Conservation (phyloP, 495 filamentous ascomycete species). For the Aspergillus avenaceus region DNA sequence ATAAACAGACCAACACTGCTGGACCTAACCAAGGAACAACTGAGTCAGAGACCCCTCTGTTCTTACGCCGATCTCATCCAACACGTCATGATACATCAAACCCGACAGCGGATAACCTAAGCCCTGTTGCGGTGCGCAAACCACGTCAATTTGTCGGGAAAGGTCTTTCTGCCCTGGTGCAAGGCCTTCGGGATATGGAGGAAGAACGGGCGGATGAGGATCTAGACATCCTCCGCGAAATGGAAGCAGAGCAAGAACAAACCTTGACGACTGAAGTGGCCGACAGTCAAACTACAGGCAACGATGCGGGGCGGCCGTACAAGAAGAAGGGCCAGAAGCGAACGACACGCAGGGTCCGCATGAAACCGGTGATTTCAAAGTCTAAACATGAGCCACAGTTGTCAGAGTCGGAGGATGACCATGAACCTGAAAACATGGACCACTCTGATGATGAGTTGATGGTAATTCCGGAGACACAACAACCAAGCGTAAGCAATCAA, state of each 20-base stretch:
- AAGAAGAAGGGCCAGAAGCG: conserved; percentile 95
- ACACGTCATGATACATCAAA: conserved; percentile 21
- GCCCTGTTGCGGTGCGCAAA: conserved; percentile 48
- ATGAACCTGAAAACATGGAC: conserved; percentile 17
- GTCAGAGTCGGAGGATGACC: conserved; percentile 18
- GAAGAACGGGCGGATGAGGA: conserved; percentile 76
- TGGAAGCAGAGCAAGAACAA: conserved; percentile 56
- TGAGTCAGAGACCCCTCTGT: conserved; percentile 61
- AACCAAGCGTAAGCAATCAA: conserved; percentile 4
- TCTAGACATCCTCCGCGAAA: conserved; percentile 73
- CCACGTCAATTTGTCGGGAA: conserved; percentile 64
- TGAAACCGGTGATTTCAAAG: conserved; percentile 52
- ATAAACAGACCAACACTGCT: conserved; percentile 19
- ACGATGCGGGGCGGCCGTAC: conserved; percentile 56
- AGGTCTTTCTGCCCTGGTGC: conserved; percentile 75
- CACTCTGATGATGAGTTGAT: conserved; percentile 29
- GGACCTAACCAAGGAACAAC: conserved; percentile 11
- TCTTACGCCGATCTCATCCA: conserved; percentile 58
- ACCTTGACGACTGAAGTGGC: conserved; percentile 45
- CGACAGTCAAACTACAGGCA: conserved; percentile 54
- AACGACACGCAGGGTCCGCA: conserved; percentile 72
- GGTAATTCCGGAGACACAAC: conserved; percentile 33
- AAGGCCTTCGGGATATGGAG: conserved; percentile 72
- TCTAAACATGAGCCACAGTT: conserved; percentile 24
- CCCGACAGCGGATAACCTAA: conserved; percentile 18